Evolutionary conservation across 2,329 filamentous ascomycete genomes (phyloP).

Genomic region (Chaetomiaceae sp.): DNA sequence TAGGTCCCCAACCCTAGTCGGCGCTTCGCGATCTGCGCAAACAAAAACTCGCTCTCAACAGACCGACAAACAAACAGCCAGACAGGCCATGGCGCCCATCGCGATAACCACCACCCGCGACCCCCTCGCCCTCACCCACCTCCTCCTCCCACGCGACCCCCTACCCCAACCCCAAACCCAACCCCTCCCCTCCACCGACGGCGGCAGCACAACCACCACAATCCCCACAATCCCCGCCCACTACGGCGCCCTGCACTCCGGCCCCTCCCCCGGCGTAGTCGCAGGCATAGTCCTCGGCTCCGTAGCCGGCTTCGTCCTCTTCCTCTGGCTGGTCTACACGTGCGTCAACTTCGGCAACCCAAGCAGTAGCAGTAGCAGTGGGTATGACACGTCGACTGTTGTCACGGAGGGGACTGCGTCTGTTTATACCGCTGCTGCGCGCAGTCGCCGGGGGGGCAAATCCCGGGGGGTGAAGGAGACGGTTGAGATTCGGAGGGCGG

Average conservation of each 20-base stretch:
- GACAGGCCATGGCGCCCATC: too few relatives aligned
- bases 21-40: too few relatives aligned
- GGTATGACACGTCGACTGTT: conserved; percentile 12
- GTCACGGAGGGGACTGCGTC: conserved; percentile 21
- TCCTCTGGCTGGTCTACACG: conserved; percentile 32
- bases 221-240: conserved; percentile 15
- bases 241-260: conserved; percentile 28
- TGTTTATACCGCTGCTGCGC: too few relatives aligned
- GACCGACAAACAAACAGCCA: too few relatives aligned
- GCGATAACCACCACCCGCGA: not conserved
- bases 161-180: not conserved
- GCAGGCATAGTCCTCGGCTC: conserved; percentile 38
- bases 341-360: conserved; percentile 30
- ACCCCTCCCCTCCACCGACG: conserved; percentile 1
- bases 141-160: not conserved
- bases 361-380: conserved; percentile 14
- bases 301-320: conserved; percentile 39
- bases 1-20: too few relatives aligned
- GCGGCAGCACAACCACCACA: conserved; percentile 9
- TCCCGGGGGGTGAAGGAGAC: conserved; percentile 23
- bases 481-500: conserved; percentile 26
- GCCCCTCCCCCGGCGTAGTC: conserved; percentile 34
- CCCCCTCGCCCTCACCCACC: not conserved
- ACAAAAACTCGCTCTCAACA: too few relatives aligned
- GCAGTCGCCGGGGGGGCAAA: too few relatives aligned